phyloP scores from a whole-genome alignment of 306 rosid species.

The Neltuma alba region DNA sequence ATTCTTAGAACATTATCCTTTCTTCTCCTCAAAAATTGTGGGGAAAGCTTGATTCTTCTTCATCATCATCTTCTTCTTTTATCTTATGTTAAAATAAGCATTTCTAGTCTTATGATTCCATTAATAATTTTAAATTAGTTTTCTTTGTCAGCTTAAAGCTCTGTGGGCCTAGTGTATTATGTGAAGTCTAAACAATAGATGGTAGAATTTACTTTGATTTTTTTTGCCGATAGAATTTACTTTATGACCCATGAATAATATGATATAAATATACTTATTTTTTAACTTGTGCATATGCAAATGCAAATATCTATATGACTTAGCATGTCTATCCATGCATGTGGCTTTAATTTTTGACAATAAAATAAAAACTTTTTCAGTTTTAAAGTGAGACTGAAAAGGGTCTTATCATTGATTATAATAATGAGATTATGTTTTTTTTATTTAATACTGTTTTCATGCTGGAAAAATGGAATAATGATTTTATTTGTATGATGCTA shows the following conservation, averaged over 20 bases:
- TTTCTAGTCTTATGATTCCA: not conserved
- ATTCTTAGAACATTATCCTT: constrained; percentile 21
- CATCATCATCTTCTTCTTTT: not conserved
- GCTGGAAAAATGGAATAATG: not conserved
- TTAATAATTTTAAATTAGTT: too few species aligned
- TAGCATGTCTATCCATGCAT: not conserved
- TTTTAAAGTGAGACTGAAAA: not conserved
- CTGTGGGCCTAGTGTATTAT: not conserved
- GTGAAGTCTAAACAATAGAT: not conserved
- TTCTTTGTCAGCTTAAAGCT: too few species aligned
- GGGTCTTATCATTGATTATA: not conserved
- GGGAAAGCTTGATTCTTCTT: not conserved
- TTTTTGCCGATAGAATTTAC: too few species aligned
- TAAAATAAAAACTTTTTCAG: not conserved
- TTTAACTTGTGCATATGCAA: not conserved
- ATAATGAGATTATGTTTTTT: not conserved
- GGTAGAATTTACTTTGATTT: too few species aligned
- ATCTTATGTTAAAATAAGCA: not conserved
- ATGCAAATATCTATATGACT: not conserved
- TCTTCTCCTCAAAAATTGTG: not conserved
- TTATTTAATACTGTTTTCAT: too few species aligned
- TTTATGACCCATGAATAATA: too few species aligned
- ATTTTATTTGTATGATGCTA: not conserved
- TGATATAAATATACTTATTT: too few species aligned
- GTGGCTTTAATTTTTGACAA: not conserved